phyloP scores from a whole-genome alignment of 306 rosid genomes.

The Dicorynia guianensis region DNA sequence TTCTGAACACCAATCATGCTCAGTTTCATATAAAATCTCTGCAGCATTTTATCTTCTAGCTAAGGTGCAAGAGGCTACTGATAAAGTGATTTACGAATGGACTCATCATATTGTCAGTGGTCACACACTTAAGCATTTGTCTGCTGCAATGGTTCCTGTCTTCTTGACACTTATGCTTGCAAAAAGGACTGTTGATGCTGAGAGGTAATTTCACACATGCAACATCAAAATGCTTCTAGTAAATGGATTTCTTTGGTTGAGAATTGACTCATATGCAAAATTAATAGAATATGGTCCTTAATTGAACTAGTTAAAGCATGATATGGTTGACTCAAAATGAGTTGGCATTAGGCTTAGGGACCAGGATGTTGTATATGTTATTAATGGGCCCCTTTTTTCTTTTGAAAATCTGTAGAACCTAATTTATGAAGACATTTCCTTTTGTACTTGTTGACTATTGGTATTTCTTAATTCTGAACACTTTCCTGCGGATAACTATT shows the following conservation, averaged over 20 bases:
- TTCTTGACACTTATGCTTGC: slow-evolving; percentile 93
- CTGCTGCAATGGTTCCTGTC: slow-evolving; percentile 84
- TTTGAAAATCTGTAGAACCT: background rate
- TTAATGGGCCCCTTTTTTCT: no score
- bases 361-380: background rate
- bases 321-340: slow-evolving; percentile 2
- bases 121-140: slow-evolving; percentile 93
- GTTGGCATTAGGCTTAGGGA: slow-evolving; percentile 19
- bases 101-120: slow-evolving; percentile 85
- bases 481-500: background rate
- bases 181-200: slow-evolving; percentile 66
- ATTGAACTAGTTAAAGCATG: background rate
- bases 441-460: background rate
- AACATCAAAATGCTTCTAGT: slow-evolving; percentile 23
- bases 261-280: background rate
- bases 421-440: slow-evolving; percentile 13
- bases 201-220: slow-evolving; percentile 61
- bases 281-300: background rate
- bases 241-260: slow-evolving; percentile 7
- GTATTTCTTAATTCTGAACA: slow-evolving; percentile 28
- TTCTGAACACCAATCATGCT: slow-evolving; percentile 20
- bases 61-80: slow-evolving; percentile 84
- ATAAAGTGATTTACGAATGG: slow-evolving; percentile 66
- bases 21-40: slow-evolving; percentile 12
- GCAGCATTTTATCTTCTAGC: slow-evolving; percentile 88